Conservation (phyloP, 805 yeast genomes). For the Wickerhamomyces ciferrii region DNA sequence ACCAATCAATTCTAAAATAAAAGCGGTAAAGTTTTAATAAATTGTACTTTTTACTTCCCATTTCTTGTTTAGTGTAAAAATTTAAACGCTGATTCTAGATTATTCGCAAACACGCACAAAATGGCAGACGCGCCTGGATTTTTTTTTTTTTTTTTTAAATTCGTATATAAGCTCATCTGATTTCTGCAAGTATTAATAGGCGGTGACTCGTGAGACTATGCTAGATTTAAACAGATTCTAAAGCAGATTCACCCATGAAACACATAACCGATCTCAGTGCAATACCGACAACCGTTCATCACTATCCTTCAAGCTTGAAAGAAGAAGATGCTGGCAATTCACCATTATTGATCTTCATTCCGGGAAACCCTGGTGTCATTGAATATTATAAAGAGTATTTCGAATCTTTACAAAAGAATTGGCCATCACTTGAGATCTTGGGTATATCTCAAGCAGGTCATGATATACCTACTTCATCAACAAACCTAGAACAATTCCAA, state of each 20-base stretch:
- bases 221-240: neutral
- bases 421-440: conserved; percentile 45
- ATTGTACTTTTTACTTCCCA: neutral
- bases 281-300: neutral
- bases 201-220: no score
- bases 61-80: neutral
- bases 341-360: conserved; percentile 52
- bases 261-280: neutral
- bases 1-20: neutral
- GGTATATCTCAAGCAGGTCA: conserved; percentile 68
- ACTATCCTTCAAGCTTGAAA: neutral
- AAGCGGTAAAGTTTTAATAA: neutral
- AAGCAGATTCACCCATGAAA: neutral
- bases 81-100: neutral
- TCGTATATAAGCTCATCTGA: no score
- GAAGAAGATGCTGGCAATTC: neutral
- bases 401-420: conserved; percentile 30
- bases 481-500: conserved; percentile 8
- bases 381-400: conserved; percentile 59
- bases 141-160: no score
- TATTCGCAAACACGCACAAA: neutral
- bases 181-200: no score
- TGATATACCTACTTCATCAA: conserved; percentile 12
- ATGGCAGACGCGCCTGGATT: neutral
- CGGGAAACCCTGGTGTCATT: conserved; percentile 76